Evolutionary conservation across 2,329 filamentous ascomycete genomes (phyloP), one percentile per base, ranked within the genome.

Genomic region (Colletotrichum sp.): DNA sequence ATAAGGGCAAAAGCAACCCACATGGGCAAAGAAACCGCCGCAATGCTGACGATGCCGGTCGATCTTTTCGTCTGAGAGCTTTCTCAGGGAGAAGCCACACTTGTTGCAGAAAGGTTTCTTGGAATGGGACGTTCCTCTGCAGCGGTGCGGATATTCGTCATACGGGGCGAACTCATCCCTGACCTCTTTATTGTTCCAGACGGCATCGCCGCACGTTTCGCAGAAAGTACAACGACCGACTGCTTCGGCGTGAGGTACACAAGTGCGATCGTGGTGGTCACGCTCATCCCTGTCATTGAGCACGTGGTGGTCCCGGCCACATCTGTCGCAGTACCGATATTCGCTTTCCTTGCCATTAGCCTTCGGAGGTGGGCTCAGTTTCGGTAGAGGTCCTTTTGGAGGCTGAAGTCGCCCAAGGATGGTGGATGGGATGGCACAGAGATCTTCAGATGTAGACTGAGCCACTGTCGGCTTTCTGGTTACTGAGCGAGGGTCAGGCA

Each of bases 241-340:
- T 5, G 36, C 67, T 30, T 75, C 64, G 15, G 78, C 79, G 4
- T 73, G 72, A 7, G 79, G 79, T 7, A 78, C 76, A 21, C 79
- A 81, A 16, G 73, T 12, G 4, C 66, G 66, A 59, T 80, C 78
- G 30, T 81, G 79, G n/a, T 77, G 73, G 12, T 77, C 55, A 59
- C 79, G 78, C 18, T 81, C 79, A 7, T 24, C 55, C 8, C 39
- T 61, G 24, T 66, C 48, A 32, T 52, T 61, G 36, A 80, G 71
- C n/a, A 57, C 21, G 4, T n/a, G 36, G 60, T 81, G 79, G 61
- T 80, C 72, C 12, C 79, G 77, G 15, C 79, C 75, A 39, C 79
- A 81, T 26, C 79, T 79, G 48, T 81, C 79, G 65, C 79, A 81
- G 72, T 77, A 80, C 7, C 26, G 36, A 63, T 78, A 80, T 10